Evolutionary conservation across 2,329 filamentous ascomycete genomes (phyloP), one percentile per base, ranked within the genome.

Genomic region (Cercospora citrullina): DNA sequence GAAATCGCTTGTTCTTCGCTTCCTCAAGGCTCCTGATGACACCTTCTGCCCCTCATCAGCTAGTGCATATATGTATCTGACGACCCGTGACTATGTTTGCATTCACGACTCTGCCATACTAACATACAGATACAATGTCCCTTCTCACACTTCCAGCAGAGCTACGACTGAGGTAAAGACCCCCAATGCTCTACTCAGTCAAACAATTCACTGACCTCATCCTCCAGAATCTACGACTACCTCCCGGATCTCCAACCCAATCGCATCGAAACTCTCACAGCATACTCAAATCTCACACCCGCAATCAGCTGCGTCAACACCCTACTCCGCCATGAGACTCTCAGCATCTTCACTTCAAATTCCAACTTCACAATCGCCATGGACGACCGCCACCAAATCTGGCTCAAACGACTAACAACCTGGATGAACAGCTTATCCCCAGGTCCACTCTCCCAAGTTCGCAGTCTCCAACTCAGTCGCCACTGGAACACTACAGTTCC

Each of bases 401-500:
- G 67, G 64, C 57, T 21, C 30, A 53, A 63, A 10, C 65, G 69
- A 9, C 23, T 73, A 10, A n/a, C 39, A 2, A 48, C 42, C 23
- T 75, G 73, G 73, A 68, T 73, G 21, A 18, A 55, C 5, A 62
- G 63, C 10, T 63, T 75, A 4, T 66, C 63, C 2, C 63, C 70
- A 3, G 3, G n/a, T 4, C 36, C 63, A 16, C 33, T 74, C 18
- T 66, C 69, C 21, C 65, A 67, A 21, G 60, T 75, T 21, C 63
- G 64, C 6, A 71, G 65, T 26, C 31, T 76, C 6, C 71, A 73
- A 48, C 67, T 75, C 12, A 69, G 66, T 51, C 69, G 71, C 3
- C 73, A 75, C 58, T 76, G 75, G 75, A 58, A 62, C 10, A 63
- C 72, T 9, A 61, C 59, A 1, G 60, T 64, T 28, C 74, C 73